Evolutionary conservation across 2,329 filamentous ascomycete species (phyloP), one percentile per base, ranked within the genome.

Genomic region (Xylariaceae sp.): DNA sequence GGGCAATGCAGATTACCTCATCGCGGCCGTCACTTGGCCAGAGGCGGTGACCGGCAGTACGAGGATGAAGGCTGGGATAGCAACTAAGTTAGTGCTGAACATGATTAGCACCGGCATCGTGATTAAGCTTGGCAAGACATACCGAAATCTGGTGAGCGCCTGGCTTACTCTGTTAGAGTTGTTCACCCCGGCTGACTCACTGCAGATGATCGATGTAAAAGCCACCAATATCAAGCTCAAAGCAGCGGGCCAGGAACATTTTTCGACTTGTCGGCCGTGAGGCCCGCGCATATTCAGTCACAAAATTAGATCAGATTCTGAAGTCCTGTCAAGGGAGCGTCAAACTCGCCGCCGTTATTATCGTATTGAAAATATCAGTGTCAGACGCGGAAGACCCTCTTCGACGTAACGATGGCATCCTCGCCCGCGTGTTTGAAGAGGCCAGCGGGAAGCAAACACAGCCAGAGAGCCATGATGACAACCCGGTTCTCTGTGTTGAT

Each of bases 41-140:
- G 54, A 56, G 32, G 54, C 29, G 16, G 47, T 56, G 22, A 56
- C 54, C 3, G 54, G 54, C 9, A 56, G 54, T 26, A 56, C 54
- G 15, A 56, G 54, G 32, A 56, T 56, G 54, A 56, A 56, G 40
- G 54, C 54, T 12, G 54, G 54, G 15, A 56, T 50, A 32, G 54
- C 47, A 44, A 56, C 50, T 2, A 56, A 56, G 43, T n/a, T 56
- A 15, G 30, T 56, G 5, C 22, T 56, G 10, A 53, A 56, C 32
- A 56, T 56, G 54, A 53, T 56, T 12, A 53, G 49, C 26, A 56
- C 54, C 13, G 54, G 54, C 12, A 50, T 56, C 32, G 53, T 56
- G 54, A 45, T 56, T 4, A 53, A 45, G 43, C 50, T 56, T 13
- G 54, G 54, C n/a, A 56, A 56, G 34, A 56, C 50, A 1, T 56